These are phyloP conservation scores for Lophiostoma macrostomum DNA, from an alignment of 495 filamentous ascomycete genomes.

Conservation along the genomic window DNA sequence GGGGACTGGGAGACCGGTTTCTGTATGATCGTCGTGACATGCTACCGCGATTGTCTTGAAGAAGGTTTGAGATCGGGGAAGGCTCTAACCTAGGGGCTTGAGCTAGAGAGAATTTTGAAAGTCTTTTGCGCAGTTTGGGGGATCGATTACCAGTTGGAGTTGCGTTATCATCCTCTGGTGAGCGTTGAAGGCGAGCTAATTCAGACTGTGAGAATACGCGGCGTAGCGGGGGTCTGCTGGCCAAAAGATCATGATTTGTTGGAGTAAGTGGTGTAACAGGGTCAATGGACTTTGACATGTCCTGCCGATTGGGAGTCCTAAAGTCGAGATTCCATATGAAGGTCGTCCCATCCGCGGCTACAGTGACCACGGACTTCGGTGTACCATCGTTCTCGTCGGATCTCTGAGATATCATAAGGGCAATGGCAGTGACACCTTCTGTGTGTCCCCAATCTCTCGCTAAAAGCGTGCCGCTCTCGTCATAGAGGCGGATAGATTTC, in stretches of 20 bases:
- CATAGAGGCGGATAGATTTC: conserved; percentile 89
- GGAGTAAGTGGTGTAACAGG: conserved; percentile 21
- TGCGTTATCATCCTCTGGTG: conserved; percentile 30
- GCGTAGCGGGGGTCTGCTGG: conserved; percentile 37
- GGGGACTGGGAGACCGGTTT: conserved; percentile 39
- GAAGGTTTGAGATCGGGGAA: conserved; percentile 28
- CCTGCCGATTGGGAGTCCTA: conserved; percentile 12
- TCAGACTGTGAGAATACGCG: conserved; percentile 42
- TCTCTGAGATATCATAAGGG: conserved; percentile 50
- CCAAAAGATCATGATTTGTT: conserved; percentile 28
- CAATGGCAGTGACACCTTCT: conserved; percentile 79
- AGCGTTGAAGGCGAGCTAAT: conserved; percentile 38
- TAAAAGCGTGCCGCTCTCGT: conserved; percentile 71
- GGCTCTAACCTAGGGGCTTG: conserved; percentile 42
- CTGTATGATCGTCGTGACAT: conserved; percentile 24
- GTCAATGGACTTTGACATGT: conserved; percentile 34
- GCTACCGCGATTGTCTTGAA: conserved; percentile 8
- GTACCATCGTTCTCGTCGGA: conserved; percentile 6
- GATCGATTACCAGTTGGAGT: conserved; percentile 34
- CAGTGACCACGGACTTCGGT: conserved; percentile 37
- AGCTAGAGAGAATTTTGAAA: conserved; percentile 38
- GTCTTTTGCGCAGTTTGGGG: conserved; percentile 33
- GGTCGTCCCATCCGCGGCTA: conserved; percentile 44
- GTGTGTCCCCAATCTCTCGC: conserved; percentile 92
- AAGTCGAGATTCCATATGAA: conserved; percentile 40